Evolutionary conservation across 768 basidiomycete genomes (phyloP).

Genomic region (Fistulinella prunicolor): DNA sequence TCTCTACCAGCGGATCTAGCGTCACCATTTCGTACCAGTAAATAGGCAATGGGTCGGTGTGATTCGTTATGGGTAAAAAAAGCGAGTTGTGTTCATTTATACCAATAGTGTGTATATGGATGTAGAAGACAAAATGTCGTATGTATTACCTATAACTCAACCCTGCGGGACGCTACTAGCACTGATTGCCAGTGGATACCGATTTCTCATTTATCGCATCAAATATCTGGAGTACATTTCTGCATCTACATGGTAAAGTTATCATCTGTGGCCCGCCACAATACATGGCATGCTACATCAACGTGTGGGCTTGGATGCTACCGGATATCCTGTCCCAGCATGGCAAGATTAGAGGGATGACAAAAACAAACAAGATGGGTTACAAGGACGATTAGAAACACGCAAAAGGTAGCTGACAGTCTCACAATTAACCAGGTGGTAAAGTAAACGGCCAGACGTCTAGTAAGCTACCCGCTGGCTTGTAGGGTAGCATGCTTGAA

Average conservation of each 20-base stretch:
- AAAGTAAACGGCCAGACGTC: background rate
- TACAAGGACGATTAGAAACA: constrained; percentile 5
- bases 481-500: constrained; percentile 48
- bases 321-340: background rate
- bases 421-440: constrained; percentile 6
- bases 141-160: background rate
- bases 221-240: background rate
- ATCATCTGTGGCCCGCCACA: background rate
- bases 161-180: no score
- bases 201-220: background rate
- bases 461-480: constrained; percentile 11
- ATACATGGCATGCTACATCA: constrained; percentile 2
- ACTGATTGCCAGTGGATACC: no score
- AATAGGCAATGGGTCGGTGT: background rate
- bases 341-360: background rate
- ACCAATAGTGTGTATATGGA: background rate
- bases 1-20: background rate
- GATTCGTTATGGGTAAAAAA: background rate
- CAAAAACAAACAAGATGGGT: constrained; percentile 4
- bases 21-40: constrained; percentile 9
- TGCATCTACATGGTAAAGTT: background rate
- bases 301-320: background rate
- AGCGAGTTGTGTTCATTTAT: background rate
- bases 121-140: background rate
- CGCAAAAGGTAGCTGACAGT: background rate